These are phyloP conservation scores for Pseudognaphalium luteoalbum DNA, from an alignment of 129 eudicot genomes.

Conservation along the genomic window DNA sequence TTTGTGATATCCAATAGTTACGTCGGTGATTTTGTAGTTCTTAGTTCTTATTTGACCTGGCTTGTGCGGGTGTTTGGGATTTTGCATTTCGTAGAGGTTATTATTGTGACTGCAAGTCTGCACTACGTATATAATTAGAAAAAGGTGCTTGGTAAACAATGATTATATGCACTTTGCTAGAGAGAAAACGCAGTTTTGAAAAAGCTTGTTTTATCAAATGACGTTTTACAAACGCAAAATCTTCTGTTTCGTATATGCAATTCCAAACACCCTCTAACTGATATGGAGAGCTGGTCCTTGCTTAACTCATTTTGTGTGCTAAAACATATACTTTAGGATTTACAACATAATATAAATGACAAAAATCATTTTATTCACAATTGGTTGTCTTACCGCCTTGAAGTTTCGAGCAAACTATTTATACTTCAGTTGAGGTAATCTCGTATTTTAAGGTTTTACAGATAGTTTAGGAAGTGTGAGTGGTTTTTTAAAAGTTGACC, in stretches of 20 bases:
- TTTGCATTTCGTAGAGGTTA: no score
- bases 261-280: not conserved
- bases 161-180: no score
- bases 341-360: not conserved
- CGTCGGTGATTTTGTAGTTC: not conserved
- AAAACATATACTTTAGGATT: not conserved
- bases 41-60: not conserved
- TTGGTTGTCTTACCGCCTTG: not conserved
- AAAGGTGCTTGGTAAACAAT: no score
- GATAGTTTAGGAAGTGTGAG: not conserved
- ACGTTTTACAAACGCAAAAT: no score
- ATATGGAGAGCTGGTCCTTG: not conserved
- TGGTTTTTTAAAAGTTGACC: not conserved
- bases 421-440: not conserved
- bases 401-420: not conserved
- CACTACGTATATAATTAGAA: no score
- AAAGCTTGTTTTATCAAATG: no score
- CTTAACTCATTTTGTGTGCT: not conserved
- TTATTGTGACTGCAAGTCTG: no score
- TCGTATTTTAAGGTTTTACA: not conserved
- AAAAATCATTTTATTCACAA: not conserved
- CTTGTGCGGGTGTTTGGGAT: not conserved
- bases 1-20: not conserved
- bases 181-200: no score
- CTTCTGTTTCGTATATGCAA: no score